Evolutionary conservation across 305 asterid species (phyloP), one percentile per base, ranked within the genome.

Genomic region (Solanum hybrid): DNA sequence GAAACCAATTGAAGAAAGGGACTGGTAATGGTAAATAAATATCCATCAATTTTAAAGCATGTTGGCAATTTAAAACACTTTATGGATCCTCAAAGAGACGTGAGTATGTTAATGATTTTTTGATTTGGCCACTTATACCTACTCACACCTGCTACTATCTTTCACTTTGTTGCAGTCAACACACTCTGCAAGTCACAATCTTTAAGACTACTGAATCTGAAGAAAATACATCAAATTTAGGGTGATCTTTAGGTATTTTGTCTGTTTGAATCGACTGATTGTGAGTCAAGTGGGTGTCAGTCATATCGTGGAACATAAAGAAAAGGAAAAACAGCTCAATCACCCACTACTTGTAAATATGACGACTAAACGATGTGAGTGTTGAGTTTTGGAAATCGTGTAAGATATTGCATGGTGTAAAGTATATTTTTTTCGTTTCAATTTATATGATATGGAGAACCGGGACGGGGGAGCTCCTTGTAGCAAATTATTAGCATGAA

Each of bases 1-100:
- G 5, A 24, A 81, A 81, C 2, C 86, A 39, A 81, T 26, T 81
- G 69, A 40, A 40, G 86, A 81, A 40, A 82, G 36, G 69, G 69
- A 40, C 87, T 2, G 67, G 26, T 26, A 40, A 81, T 81, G 14
- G 69, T 42, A 26, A 82, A 22, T 11, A 78, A 78, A 35, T 78
- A 78, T 35, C 8, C 71, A 16, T 40, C 22, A 5, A 37, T 4
- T 79, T 79, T 36, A 36, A 79, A 35, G 51, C 84, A 35, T 22
- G 51, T n/a, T n/a, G 7, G 34, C 61, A 37, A 37, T 39, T 6
- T 4, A 24, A 81, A 13, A 81, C 0, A 81, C 24, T 40, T 26
- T 26, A 29, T 82, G 69, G 67, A n/a, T 18, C 69, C 69, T 26
- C 71, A 5, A 40, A 40, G 13, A 40, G 14, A 39, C n/a, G 13